Evolutionary conservation across 495 filamentous ascomycete genomes (phyloP), one percentile per base, ranked within the genome.

Genomic region (Aspergillus wentii): DNA sequence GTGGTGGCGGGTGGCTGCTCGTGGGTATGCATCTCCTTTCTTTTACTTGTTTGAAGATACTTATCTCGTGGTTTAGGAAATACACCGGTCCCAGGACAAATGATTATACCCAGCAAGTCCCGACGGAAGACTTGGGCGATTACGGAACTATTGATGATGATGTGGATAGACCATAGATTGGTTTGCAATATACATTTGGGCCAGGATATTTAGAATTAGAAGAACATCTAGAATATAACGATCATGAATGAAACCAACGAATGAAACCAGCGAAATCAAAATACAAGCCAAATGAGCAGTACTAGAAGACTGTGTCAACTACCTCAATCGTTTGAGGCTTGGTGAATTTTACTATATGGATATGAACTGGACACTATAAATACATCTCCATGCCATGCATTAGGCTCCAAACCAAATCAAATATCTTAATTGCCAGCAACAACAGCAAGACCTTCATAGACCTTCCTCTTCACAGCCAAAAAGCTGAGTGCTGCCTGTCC

Each of bases 401-500:
- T n/a, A n/a, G n/a, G n/a, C n/a, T n/a, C n/a, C n/a, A n/a, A n/a
- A n/a, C n/a, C n/a, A n/a, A n/a, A n/a, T n/a, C n/a, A n/a, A 23
- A 13, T n/a, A 21, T 8, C 5, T 68, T 57, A 86, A 41, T 69
- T 80, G 20, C 83, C 84, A 8, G 82, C 76, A 46, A 90, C 84
- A 34, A 91, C 81, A 28, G 87, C 87, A 43, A 94, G 61, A 5
- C 83, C 83, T 39, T 88, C 85, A 59, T 94, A 94, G 40, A 94
- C 88, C 53, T 79, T 86, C 56, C 62, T 75, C 63, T 83, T 88
- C 14, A 94, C 86, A 11, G 78, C 76, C 53, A 83, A 77, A 61
- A 94, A 85, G 30, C 79, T 78, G n/a, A 71, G 68, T 11, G 62
- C 57, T 17, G 50, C 51, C 49, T 61, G 56, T 55, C 56, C 65